These are phyloP conservation scores for Prunus davidiana DNA, from an alignment of 306 rosid species.

Conservation along the genomic window DNA sequence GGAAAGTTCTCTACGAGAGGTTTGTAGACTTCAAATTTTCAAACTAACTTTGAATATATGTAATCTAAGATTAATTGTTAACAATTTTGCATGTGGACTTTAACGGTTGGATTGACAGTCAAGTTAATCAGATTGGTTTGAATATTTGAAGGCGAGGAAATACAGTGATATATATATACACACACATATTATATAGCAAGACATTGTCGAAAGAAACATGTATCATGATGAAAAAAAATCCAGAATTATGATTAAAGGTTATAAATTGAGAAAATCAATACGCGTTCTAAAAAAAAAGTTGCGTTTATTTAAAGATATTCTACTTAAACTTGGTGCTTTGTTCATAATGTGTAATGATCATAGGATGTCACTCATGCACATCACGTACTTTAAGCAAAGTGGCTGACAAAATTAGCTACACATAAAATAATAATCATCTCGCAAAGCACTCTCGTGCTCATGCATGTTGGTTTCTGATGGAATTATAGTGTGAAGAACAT, in stretches of 20 bases:
- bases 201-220: too few relatives aligned
- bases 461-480: background rate
- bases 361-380: constrained; percentile 2
- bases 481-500: background rate
- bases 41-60: too few relatives aligned
- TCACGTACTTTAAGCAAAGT: constrained; percentile 11
- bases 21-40: too few relatives aligned
- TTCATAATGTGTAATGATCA: constrained; percentile 4
- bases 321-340: too few relatives aligned
- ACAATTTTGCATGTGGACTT: too few relatives aligned
- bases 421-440: background rate
- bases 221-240: background rate
- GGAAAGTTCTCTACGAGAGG: too few relatives aligned
- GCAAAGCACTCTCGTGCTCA: background rate
- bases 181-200: too few relatives aligned
- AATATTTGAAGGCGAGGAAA: too few relatives aligned
- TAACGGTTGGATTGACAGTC: too few relatives aligned
- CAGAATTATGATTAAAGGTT: background rate
- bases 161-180: too few relatives aligned
- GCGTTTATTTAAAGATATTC: background rate
- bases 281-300: background rate
- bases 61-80: too few relatives aligned
- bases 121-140: too few relatives aligned
- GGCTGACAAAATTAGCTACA: background rate
- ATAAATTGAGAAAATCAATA: background rate